Percentiles rank a stretch among this genome's conserved stretches.
Evolutionary conservation across 2,329 filamentous ascomycete genomes (phyloP).

Genomic region (Nakataea oryzae): DNA sequence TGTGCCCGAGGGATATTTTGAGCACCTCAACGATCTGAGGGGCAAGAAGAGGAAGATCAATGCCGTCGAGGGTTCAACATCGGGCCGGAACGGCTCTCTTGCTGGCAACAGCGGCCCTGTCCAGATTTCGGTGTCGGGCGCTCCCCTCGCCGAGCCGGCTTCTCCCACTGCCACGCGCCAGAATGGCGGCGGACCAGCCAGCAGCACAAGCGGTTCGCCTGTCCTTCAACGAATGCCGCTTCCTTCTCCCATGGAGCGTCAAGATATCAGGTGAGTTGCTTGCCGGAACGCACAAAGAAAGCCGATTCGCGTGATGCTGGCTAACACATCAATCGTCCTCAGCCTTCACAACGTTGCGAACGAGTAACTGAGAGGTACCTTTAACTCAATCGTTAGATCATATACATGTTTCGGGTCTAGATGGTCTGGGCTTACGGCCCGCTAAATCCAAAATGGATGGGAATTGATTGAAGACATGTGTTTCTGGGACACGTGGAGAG

Average conservation of each 20-base stretch:
- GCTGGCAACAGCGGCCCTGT: background rate
- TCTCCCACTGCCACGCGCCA: background rate
- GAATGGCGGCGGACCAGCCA: background rate
- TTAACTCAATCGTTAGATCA: too few relatives aligned
- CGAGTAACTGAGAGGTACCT: background rate
- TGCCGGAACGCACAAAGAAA: background rate
- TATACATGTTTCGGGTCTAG: background rate
- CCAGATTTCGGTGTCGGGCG: background rate
- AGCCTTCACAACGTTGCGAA: constrained; percentile 6
- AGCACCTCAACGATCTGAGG: constrained; percentile 62
- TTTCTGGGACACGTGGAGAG: background rate
- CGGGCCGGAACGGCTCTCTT: background rate
- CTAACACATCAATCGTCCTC: background rate
- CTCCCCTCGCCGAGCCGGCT: background rate
- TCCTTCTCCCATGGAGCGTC: constrained; percentile 1
- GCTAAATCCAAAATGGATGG: background rate
- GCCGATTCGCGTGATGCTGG: background rate
- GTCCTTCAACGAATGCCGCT: background rate
- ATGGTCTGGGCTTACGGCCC: background rate
- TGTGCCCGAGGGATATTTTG: constrained; percentile 71
- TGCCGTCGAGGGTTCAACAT: constrained; percentile 1
- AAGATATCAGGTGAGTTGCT: constrained; percentile 7
- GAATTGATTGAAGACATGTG: background rate
- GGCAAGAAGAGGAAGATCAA: constrained; percentile 42
- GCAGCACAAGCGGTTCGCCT: background rate